phyloP scores from a whole-genome alignment of 345 rosid species.

The Eucalyptus tenuipes region DNA sequence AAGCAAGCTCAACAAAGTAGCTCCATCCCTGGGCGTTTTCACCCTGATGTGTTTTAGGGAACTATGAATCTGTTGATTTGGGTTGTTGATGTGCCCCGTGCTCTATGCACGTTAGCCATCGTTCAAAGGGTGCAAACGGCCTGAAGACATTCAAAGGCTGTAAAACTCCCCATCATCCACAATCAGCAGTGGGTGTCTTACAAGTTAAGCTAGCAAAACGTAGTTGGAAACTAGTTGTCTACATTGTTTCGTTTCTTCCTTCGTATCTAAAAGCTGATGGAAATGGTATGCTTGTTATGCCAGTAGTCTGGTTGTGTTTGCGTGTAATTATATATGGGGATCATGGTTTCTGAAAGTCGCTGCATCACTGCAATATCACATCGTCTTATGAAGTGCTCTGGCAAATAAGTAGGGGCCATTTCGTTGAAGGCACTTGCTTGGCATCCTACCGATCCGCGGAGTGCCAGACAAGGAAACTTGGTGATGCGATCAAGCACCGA shows the following conservation, averaged over 20 bases:
- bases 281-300: not conserved
- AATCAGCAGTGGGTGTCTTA: not conserved
- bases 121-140: not conserved
- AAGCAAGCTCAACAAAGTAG: constrained; percentile 26
- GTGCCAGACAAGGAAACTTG: not conserved
- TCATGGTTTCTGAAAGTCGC: not conserved
- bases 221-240: not conserved
- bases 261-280: not conserved
- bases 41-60: constrained; percentile 65
- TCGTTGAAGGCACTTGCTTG: not conserved
- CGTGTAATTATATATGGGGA: not conserved
- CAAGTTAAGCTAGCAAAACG: not conserved
- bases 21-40: constrained; percentile 45
- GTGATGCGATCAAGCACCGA: not conserved
- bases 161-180: not conserved
- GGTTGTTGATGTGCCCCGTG: not conserved
- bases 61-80: not conserved
- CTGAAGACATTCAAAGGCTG: not conserved
- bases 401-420: not conserved
- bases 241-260: not conserved
- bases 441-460: not conserved
- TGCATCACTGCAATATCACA: not conserved
- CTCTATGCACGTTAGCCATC: not conserved
- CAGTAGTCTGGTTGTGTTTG: not conserved
- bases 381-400: not conserved